Evolutionary conservation across 345 rosid genomes (phyloP).

Genomic region (Carallia brachiata): DNA sequence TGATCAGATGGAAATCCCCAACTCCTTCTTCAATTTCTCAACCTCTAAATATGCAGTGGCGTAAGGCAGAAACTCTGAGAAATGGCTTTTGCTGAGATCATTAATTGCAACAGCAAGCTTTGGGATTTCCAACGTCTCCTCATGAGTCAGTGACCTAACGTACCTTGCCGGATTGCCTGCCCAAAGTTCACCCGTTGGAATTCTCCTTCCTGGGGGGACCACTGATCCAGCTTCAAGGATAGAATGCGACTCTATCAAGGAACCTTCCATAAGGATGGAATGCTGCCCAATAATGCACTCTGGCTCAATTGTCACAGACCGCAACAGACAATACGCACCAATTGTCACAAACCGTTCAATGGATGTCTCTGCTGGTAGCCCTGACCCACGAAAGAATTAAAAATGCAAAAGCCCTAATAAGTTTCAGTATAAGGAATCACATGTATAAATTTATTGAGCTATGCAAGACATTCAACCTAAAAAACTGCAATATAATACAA

Average conservation of each 20-base stretch:
- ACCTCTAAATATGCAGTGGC: constrained; percentile 91
- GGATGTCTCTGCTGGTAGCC: constrained; percentile 86
- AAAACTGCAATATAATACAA: too few species aligned
- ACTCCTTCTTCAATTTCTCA: constrained; percentile 77
- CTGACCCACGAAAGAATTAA: constrained; percentile 34
- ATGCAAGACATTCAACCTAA: too few species aligned
- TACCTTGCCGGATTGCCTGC: constrained; percentile 97
- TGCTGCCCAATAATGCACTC: constrained; percentile 97
- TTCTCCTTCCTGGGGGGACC: constrained; percentile 93
- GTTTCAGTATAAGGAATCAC: not conserved
- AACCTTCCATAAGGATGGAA: constrained; percentile 97
- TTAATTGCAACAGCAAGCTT: constrained; percentile 93
- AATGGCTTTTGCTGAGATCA: constrained; percentile 70
- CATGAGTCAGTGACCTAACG: constrained; percentile 77
- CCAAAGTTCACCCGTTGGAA: constrained; percentile 96
- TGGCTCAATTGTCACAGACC: constrained; percentile 95
- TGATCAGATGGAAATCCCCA: constrained; percentile 60
- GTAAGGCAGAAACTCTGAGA: constrained; percentile 90
- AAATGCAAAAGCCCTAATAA: not conserved
- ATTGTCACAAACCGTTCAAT: constrained; percentile 88
- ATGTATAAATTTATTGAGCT: not conserved
- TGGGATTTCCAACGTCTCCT: constrained; percentile 89
- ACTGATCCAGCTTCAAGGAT: constrained; percentile 96
- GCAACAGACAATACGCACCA: constrained; percentile 79
- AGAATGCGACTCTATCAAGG: constrained; percentile 83